These are phyloP conservation scores for Hibiscus tridactylites DNA, from an alignment of 345 rosid species.

Conservation along the genomic window DNA sequence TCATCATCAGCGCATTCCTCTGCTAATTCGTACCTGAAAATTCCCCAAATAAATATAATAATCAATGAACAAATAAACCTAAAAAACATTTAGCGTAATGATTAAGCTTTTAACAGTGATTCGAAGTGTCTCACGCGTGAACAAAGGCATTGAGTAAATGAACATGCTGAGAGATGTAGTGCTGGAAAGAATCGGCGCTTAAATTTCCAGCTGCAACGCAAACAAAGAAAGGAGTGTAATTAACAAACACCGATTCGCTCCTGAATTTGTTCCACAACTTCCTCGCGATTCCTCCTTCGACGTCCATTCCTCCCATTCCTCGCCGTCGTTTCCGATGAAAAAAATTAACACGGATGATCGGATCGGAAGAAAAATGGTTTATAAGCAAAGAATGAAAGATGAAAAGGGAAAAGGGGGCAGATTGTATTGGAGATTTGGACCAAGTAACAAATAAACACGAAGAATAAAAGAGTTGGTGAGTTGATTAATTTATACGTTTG, in stretches of 20 bases:
- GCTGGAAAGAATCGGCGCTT: slow-evolving; percentile 19
- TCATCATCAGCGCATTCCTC: slow-evolving; percentile 58
- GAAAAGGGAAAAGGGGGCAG: background rate
- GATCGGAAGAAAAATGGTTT: slow-evolving; percentile 1
- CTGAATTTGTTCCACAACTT: slow-evolving; percentile 42
- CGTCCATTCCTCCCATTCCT: slow-evolving; percentile 16
- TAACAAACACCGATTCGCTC: slow-evolving; percentile 27
- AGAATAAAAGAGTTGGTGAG: slow-evolving; percentile 1
- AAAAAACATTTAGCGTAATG: background rate
- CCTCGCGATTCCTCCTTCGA: slow-evolving; percentile 28
- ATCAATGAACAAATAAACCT: background rate
- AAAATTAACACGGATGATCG: background rate
- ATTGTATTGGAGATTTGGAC: slow-evolving; percentile 1
- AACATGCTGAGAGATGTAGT: slow-evolving; percentile 31
- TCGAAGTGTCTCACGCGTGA: slow-evolving; percentile 26
- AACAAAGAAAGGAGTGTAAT: slow-evolving; percentile 39
- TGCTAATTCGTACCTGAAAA: slow-evolving; percentile 34
- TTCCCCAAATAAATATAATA: background rate
- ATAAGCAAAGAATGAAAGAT: background rate
- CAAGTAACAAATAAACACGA: background rate
- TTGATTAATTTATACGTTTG: slow-evolving; percentile 2
- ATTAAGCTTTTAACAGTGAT: background rate
- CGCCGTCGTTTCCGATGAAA: slow-evolving; percentile 8
- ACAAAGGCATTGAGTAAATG: slow-evolving; percentile 35
- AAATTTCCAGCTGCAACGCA: slow-evolving; percentile 38